Base-by-base conservation (phyloP, 352 stramenopile species). In the Pythium myriotylum region DNA sequence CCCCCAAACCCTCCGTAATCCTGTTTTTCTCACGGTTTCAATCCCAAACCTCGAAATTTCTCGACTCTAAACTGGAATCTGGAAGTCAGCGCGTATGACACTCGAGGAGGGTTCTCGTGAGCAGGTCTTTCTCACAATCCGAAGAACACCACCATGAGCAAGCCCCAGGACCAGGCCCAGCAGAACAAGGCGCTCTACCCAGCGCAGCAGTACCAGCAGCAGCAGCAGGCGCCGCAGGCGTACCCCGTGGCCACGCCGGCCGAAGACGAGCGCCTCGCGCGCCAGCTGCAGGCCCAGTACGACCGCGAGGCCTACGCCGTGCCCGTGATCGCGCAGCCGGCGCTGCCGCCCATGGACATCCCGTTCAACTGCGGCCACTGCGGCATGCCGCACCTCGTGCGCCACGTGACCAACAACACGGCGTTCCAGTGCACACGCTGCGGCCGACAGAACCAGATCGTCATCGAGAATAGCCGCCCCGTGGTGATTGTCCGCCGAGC, bases 291-390 rank as follows among this genome's bases (percentile, higher is more conserved):
- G 57, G 51, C 54, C 19, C 67, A 89, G 49, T 81, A 77, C 54
- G 63, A 89, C 66, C 68, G 73, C 45, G 63, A 68, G 16, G 22
- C 16, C 1, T 2, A 48, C 17, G 24, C 24, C 35, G 50, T 29
- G 32, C 54, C 73, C 48, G 74, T 78, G 16, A 17, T 88, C 14
- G 80, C 80, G 19, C 68, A 80, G 45, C 75, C 73, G 13, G 42
- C 42, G 6, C 68, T 85, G 33, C 50, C 81, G 49, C 32, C 49
- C 20, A 20, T 26, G n/a, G 52, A 67, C 29, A 35, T 67, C 45
- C 83, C 79, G 20, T 86, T 77, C 67, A 88, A 83, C 54, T 92
- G 83, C 54, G 82, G 83, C 40, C 70, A 73, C 29, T 92, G 83
- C 47, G 71, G 80, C 16, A 83, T 67, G 32, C 83, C 69, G 17